These are phyloP conservation scores for Mycena filopes DNA, from an alignment of 768 basidiomycete genomes.

Conservation along the genomic window DNA sequence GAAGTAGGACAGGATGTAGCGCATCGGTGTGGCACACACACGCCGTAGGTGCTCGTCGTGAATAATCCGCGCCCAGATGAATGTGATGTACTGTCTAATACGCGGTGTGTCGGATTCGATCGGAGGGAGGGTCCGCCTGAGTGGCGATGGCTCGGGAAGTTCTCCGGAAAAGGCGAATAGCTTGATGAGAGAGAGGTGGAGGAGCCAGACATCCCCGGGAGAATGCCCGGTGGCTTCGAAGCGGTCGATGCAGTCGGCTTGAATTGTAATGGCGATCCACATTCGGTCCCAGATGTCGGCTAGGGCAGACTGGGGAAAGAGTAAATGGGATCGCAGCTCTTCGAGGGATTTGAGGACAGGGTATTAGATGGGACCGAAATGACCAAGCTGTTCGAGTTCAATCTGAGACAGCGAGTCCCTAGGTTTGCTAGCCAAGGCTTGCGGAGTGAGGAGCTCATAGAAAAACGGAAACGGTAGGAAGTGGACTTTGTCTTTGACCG, in stretches of 20 bases:
- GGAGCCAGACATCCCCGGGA: not conserved
- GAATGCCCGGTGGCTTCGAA: too few relatives aligned
- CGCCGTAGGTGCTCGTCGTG: not conserved
- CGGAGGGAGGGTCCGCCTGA: not conserved
- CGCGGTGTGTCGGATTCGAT: not conserved
- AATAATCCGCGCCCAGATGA: not conserved
- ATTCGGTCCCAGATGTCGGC: not conserved
- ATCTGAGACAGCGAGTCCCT: not conserved
- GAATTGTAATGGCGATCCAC: not conserved
- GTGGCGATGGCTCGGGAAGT: not conserved
- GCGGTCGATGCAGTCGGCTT: not conserved
- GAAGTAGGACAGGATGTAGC: not conserved
- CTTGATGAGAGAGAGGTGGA: not conserved
- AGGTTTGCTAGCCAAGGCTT: not conserved
- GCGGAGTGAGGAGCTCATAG: not conserved
- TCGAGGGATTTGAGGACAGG: not conserved
- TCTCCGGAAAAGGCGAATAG: not conserved
- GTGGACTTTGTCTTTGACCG: not conserved
- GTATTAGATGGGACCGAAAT: not conserved
- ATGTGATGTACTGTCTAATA: not conserved
- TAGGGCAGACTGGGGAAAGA: not conserved
- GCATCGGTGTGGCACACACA: not conserved
- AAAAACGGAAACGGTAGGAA: not conserved
- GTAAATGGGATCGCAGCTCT: not conserved
- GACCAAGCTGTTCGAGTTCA: not conserved